These are phyloP conservation scores for Pichia sp. DNA, from an alignment of 1,139 yeast genomes.

Conservation along the genomic window DNA sequence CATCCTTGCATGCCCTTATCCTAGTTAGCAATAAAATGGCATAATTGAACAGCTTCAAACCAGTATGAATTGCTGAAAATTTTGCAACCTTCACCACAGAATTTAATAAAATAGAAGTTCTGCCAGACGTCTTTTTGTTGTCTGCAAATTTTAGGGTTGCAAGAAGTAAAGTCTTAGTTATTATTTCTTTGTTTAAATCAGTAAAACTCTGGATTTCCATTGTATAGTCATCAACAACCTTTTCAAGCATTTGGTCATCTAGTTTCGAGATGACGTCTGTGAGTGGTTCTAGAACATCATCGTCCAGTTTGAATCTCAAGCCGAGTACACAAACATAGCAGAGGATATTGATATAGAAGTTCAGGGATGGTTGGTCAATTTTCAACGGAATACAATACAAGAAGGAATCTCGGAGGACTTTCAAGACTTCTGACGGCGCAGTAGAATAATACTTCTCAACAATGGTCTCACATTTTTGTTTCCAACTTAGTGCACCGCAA, in stretches of 20 bases:
- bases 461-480: constrained; percentile 42
- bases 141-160: not conserved
- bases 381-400: constrained; percentile 33
- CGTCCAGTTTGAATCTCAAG: constrained; percentile 10
- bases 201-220: not conserved
- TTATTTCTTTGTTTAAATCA: constrained; percentile 6
- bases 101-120: not conserved
- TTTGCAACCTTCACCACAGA: not conserved
- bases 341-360: constrained; percentile 18
- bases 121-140: not conserved
- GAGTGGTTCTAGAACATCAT: constrained; percentile 11
- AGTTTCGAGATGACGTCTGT: constrained; percentile 10
- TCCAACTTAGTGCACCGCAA: constrained; percentile 52
- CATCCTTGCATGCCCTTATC: not conserved
- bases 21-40: not conserved
- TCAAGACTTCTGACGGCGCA: constrained; percentile 41
- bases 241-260: constrained; percentile 13
- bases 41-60: not conserved
- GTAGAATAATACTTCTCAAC: constrained; percentile 45
- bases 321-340: constrained; percentile 17
- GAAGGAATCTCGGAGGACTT: constrained; percentile 42
- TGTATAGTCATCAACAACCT: constrained; percentile 15
- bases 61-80: not conserved
- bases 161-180: constrained; percentile 1
- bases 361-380: constrained; percentile 18